A percentile compares a stretch with the other conserved stretches of the same genome.
Conservation (phyloP, 164 flowering plant genomes). For the Stephania japonica region DNA sequence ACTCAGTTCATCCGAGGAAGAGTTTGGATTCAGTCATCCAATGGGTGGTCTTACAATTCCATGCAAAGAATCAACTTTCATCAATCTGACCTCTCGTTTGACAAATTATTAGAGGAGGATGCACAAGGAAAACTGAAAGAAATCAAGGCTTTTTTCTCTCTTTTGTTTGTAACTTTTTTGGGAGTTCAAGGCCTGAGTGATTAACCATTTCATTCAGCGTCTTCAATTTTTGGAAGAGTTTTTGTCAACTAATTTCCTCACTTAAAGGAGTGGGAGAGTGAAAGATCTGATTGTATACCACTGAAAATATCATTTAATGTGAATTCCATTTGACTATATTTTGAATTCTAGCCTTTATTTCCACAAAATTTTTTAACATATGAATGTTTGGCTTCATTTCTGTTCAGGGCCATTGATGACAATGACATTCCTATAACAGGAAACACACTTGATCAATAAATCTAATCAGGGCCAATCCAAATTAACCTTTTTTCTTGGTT, state of each 20-base stretch:
- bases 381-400: background rate
- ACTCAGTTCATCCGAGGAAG: slow-evolving; percentile 22
- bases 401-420: too few relatives aligned
- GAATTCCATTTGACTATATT: background rate
- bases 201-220: background rate
- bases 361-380: background rate
- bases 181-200: background rate
- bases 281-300: background rate
- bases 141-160: background rate
- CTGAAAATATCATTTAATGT: background rate
- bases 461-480: too few relatives aligned
- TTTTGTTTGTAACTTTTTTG: background rate
- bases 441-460: too few relatives aligned
- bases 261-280: background rate
- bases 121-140: background rate
- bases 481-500: background rate
- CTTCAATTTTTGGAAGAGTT: background rate
- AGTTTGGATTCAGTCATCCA: slow-evolving; percentile 31
- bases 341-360: background rate
- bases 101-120: background rate
- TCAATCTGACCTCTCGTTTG: slow-evolving; percentile 13
- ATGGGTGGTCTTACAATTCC: slow-evolving; percentile 33
- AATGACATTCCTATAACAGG: too few relatives aligned
- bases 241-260: background rate
- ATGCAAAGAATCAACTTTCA: slow-evolving; percentile 21